A percentile compares a stretch with the other conserved stretches of the same genome.
phyloP scores from a whole-genome alignment of 345 rosid genomes.

The Dipteronia dyeriana region DNA sequence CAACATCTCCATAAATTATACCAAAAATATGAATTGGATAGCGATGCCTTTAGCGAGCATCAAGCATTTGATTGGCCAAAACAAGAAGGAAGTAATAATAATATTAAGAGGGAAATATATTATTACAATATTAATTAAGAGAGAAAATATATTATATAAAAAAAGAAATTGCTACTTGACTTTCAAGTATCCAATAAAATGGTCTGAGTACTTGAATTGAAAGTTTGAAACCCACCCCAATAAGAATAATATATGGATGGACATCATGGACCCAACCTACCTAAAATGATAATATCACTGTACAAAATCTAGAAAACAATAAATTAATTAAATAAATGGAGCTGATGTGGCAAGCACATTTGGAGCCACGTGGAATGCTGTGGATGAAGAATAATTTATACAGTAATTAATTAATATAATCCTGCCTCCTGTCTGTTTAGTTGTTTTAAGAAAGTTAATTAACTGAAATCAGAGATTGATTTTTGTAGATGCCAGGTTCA shows the following conservation, averaged over 20 bases:
- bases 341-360: neutral
- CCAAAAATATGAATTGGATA: neutral
- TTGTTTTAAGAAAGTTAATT: neutral
- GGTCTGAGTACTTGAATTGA: neutral
- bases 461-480: neutral
- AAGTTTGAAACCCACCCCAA: neutral
- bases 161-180: neutral
- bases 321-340: too few relatives aligned
- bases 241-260: neutral
- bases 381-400: neutral
- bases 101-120: neutral
- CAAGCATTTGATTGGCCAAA: neutral
- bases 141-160: too few relatives aligned
- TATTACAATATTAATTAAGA: too few relatives aligned
- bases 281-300: neutral
- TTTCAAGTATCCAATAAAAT: neutral
- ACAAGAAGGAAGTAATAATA: too few relatives aligned
- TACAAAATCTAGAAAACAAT: too few relatives aligned
- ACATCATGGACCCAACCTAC: neutral
- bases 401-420: too few relatives aligned
- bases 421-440: neutral
- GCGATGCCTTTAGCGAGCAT: neutral
- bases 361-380: neutral
- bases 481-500: neutral
- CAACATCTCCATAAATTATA: neutral